Conservation (phyloP, 805 yeast genomes). For the Scheffersomyces coipomensis region DNA sequence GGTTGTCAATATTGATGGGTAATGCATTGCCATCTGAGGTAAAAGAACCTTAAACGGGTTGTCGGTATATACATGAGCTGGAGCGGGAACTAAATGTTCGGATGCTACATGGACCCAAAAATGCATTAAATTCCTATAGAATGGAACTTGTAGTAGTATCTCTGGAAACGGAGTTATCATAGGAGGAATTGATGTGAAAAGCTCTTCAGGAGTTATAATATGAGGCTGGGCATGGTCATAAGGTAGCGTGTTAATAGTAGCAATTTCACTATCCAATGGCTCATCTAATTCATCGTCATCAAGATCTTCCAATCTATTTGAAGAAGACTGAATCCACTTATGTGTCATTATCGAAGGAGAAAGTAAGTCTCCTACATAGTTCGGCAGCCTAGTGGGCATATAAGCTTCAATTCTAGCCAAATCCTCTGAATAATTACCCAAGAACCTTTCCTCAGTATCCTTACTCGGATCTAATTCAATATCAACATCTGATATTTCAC, state of each 20-base stretch:
- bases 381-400: conserved; percentile 9
- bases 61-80: conserved; percentile 49
- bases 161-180: conserved; percentile 56
- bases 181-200: conserved; percentile 26
- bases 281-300: conserved; percentile 1
- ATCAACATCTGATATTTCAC: background rate
- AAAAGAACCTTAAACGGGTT: conserved; percentile 67
- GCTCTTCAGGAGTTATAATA: conserved; percentile 9
- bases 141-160: conserved; percentile 55
- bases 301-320: conserved; percentile 4
- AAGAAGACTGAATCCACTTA: background rate
- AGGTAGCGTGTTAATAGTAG: no score
- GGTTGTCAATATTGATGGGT: conserved; percentile 56
- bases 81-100: conserved; percentile 63
- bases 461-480: background rate
- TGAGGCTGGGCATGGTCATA: background rate
- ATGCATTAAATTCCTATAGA: conserved; percentile 59
- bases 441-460: conserved; percentile 10
- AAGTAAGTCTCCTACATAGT: background rate
- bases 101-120: conserved; percentile 64
- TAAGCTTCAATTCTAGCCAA: conserved; percentile 29
- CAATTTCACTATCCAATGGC: background rate
- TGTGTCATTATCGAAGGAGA: background rate
- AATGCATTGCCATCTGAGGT: conserved; percentile 66
- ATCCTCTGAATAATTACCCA: conserved; percentile 34